Evolutionary conservation across 208 protist species (phyloP).

Genomic region (Herpetomonas samuelpessoai): DNA sequence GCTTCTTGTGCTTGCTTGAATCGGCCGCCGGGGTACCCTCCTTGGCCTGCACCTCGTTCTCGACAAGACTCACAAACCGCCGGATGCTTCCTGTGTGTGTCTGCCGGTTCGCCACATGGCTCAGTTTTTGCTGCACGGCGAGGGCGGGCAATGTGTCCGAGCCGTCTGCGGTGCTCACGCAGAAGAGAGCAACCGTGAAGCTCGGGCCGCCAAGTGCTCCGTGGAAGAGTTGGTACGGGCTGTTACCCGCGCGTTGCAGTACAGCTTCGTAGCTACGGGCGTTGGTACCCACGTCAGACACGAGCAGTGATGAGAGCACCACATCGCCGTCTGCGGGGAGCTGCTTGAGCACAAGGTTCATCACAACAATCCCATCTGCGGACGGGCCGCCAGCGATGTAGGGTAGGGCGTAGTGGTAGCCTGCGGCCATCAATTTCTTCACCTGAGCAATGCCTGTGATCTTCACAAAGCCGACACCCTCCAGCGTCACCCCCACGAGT

Average conservation of each 20-base stretch:
- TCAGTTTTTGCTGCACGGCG: constrained; percentile 47
- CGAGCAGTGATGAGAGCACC: constrained; percentile 57
- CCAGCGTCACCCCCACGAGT: constrained; percentile 36
- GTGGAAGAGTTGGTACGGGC: constrained; percentile 45
- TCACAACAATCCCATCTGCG: constrained; percentile 34
- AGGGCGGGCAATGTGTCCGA: constrained; percentile 34
- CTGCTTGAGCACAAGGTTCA: constrained; percentile 59
- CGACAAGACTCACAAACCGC: constrained; percentile 38
- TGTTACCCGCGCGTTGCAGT: constrained; percentile 25
- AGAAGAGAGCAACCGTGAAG: constrained; percentile 46
- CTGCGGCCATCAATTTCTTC: constrained; percentile 5
- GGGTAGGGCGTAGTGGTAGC: constrained; percentile 20
- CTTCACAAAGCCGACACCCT: constrained; percentile 43
- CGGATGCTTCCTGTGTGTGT: constrained; percentile 39
- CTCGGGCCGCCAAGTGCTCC: constrained; percentile 44
- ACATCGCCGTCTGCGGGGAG: constrained; percentile 33
- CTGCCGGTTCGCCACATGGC: constrained; percentile 38
- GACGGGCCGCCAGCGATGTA: constrained; percentile 7
- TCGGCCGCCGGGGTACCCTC: background rate
- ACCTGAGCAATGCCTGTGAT: constrained; percentile 19
- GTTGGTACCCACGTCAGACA: constrained; percentile 36
- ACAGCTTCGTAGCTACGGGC: constrained; percentile 28
- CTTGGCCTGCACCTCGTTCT: constrained; percentile 31
- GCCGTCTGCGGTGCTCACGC: constrained; percentile 27
- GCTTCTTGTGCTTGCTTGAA: background rate